Base-by-base conservation (phyloP, 371 early-diverging fungal genomes). In the Dinochytrium kinnereticum region DNA sequence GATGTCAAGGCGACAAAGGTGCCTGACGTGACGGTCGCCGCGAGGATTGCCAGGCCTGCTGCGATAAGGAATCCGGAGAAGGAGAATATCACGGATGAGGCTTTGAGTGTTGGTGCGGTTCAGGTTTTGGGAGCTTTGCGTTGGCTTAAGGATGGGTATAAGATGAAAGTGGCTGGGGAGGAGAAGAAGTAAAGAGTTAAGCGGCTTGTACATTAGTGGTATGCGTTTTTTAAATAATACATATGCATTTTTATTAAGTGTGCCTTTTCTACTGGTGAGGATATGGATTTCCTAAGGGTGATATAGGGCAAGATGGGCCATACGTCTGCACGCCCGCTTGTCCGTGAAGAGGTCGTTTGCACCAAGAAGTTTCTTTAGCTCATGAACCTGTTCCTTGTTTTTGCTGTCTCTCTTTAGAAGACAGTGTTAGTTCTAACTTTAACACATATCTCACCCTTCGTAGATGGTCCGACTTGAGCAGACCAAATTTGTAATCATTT, bases 241-340 rank as follows among this genome's bases (percentile, higher is more conserved):
- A 21, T 57, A 30, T 33, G n/a, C 7, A 57, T 57, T 57, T 57
- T 26, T 57, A 26, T 57, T 10, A 57, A 57, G 57, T 15, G 31
- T 15, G 10, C 10, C 10, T 33, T 64, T 64, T 31, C 10, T 30
- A 13, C 7, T 64, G 5, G 21, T 33, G 34, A 64, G 15, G 24
- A 33, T 15, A 67, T 24, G 49, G 17, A 38, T 1, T 50, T 73
- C n/a, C n/a, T 38, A 74, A 21, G 65, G 49, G 24, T 68, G 76
- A 70, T 82, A 84, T 7, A 84, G 75, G 10, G 85, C 66, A 38
- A 84, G 55, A 70, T 84, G 77, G 1, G 81, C 81, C 85, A 84
- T 84, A 13, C 85, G 40, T 37, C 85, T 44, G 68, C 81, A 81
- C 2, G 85, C 85, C 13, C 76, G 65, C 61, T 81, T 80, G 59